Percentiles rank a stretch among this genome's conserved stretches.
These are phyloP conservation scores for Urostyla sp. DNA, from an alignment of 73 alveolate genomes.

Conservation along the genomic window DNA sequence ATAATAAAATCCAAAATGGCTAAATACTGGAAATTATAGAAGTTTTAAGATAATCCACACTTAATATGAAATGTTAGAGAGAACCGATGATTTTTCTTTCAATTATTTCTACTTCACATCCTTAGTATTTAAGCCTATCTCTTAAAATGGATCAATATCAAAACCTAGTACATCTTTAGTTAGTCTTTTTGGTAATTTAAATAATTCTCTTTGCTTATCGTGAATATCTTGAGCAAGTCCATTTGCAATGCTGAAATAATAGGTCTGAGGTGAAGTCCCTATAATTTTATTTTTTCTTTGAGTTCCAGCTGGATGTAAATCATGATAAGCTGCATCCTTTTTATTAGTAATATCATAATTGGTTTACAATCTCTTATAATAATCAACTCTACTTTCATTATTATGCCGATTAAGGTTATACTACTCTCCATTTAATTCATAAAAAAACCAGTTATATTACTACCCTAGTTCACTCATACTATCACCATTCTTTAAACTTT, in stretches of 20 bases:
- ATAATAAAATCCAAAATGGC: slow-evolving; percentile 25
- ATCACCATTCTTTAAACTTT: neutral
- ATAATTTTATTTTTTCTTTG: neutral
- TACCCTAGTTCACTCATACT: slow-evolving; percentile 14
- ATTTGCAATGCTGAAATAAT: slow-evolving; percentile 32
- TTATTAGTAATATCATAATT: neutral
- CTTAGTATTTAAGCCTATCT: neutral
- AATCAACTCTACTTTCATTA: neutral
- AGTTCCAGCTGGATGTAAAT: slow-evolving; percentile 33
- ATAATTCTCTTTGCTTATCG: slow-evolving; percentile 1
- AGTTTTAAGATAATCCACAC: neutral
- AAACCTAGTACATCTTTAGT: neutral
- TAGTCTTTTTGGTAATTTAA: neutral
- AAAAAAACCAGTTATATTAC: slow-evolving; percentile 1
- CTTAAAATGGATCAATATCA: neutral
- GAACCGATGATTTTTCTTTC: too few relatives aligned
- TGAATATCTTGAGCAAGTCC: neutral
- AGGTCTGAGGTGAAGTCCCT: neutral
- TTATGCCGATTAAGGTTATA: slow-evolving; percentile 27
- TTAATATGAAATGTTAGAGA: neutral
- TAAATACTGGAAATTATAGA: slow-evolving; percentile 12
- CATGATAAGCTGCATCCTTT: slow-evolving; percentile 32
- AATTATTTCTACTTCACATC: neutral
- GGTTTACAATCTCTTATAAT: neutral
- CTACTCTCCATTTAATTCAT: slow-evolving; percentile 37